Percentiles rank a stretch among this genome's conserved stretches.
phyloP scores from a whole-genome alignment of 2,329 filamentous ascomycete genomes.

The Anthostomella pinea region DNA sequence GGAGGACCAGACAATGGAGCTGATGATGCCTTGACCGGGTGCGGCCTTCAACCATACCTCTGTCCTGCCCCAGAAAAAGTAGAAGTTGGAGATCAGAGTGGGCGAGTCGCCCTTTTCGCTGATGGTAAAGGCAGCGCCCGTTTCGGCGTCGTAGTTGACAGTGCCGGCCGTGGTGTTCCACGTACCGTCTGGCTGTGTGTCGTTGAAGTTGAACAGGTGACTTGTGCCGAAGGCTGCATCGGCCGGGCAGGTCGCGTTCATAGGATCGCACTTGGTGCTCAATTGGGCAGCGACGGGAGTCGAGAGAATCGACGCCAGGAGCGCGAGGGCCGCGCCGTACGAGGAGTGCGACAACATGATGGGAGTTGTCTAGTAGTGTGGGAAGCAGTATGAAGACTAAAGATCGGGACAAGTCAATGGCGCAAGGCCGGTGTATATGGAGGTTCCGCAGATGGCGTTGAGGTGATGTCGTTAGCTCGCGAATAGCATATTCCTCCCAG shows the following conservation, averaged over 20 bases:
- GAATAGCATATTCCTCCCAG: neutral
- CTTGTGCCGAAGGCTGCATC: constrained; percentile 68
- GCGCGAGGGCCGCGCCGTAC: constrained; percentile 34
- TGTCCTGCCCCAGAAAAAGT: constrained; percentile 81
- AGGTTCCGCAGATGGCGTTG: neutral
- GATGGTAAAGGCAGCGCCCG: constrained; percentile 73
- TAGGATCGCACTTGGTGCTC: constrained; percentile 73
- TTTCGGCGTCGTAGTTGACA: constrained; percentile 57
- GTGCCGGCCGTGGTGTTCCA: constrained; percentile 69
- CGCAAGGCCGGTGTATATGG: too few relatives aligned
- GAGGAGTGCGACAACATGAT: constrained; percentile 15
- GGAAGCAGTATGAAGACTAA: too few relatives aligned
- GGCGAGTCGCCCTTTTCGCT: constrained; percentile 69
- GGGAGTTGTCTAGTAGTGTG: too few relatives aligned
- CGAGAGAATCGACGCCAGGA: constrained; percentile 40
- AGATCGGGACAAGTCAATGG: too few relatives aligned
- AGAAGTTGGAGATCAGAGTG: constrained; percentile 75
- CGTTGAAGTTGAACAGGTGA: constrained; percentile 63
- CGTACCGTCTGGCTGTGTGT: constrained; percentile 53
- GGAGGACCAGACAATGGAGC: constrained; percentile 77
- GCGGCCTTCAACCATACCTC: constrained; percentile 78
- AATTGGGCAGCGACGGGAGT: constrained; percentile 66
- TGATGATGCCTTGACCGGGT: constrained; percentile 71
- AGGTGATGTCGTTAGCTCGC: neutral
- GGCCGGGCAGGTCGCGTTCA: constrained; percentile 65